phyloP scores from a whole-genome alignment of 768 basidiomycete genomes.

The Leucocoprinus birnbaumii region DNA sequence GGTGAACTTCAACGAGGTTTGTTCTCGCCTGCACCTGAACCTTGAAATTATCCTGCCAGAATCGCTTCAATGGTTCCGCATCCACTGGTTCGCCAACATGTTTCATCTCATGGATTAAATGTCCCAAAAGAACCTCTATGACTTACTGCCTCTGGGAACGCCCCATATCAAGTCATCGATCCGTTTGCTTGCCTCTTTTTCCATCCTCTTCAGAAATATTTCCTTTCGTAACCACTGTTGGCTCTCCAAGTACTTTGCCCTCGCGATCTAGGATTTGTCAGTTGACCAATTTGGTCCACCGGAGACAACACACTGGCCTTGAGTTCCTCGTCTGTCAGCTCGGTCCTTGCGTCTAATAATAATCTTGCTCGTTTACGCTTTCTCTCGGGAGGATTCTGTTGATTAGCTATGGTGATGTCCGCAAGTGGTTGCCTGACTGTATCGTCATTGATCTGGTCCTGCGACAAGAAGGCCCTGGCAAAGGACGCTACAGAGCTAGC shows the following conservation, averaged over 20 bases:
- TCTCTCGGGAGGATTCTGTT: slow-evolving; percentile 18
- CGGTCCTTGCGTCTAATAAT: slow-evolving; percentile 70
- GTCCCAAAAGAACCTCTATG: not conserved
- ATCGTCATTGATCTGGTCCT: slow-evolving; percentile 22
- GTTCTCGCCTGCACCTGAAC: slow-evolving; percentile 65
- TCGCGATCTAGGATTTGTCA: slow-evolving; percentile 41
- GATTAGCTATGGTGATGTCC: slow-evolving; percentile 26
- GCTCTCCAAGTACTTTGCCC: slow-evolving; percentile 62
- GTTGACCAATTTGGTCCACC: not conserved
- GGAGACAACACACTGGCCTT: slow-evolving; percentile 39
- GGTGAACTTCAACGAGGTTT: slow-evolving; percentile 32
- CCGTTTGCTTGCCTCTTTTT: slow-evolving; percentile 50
- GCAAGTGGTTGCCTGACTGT: slow-evolving; percentile 23
- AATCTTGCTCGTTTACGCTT: slow-evolving; percentile 51
- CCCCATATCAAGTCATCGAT: slow-evolving; percentile 68
- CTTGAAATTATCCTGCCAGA: slow-evolving; percentile 74
- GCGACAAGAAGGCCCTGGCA: slow-evolving; percentile 37
- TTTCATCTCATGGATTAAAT: not conserved
- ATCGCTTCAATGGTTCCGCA: slow-evolving; percentile 51
- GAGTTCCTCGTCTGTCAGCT: slow-evolving; percentile 80
- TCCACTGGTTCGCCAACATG: not conserved
- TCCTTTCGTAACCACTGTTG: slow-evolving; percentile 55
- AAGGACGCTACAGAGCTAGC: slow-evolving; percentile 32
- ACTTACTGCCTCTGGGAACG: slow-evolving; percentile 61
- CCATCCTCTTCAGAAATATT: slow-evolving; percentile 46